A percentile compares a stretch with the other conserved stretches of the same genome.
These are phyloP conservation scores for Bombardia bombarda DNA, from an alignment of 495 filamentous ascomycete genomes.

Conservation along the genomic window DNA sequence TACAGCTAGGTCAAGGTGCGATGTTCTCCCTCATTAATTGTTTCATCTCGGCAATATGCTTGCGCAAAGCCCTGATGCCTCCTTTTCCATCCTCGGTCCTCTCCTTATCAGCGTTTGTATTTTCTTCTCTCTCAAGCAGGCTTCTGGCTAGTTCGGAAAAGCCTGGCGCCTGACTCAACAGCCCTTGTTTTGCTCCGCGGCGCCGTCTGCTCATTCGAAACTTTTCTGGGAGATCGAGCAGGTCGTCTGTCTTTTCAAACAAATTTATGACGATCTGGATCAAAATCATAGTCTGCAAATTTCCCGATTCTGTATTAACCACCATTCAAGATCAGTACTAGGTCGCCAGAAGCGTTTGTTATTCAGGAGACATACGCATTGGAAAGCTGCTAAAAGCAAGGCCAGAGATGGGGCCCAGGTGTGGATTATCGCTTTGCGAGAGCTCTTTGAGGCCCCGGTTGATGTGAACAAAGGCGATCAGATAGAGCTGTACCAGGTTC, in stretches of 20 bases:
- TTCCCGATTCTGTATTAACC: neutral
- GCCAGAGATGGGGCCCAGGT: neutral
- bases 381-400: neutral
- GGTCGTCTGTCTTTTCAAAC: neutral
- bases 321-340: neutral
- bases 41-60: too few relatives aligned
- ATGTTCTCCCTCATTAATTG: too few relatives aligned
- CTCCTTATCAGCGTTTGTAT: too few relatives aligned
- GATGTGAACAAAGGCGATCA: neutral
- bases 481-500: neutral
- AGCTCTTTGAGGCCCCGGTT: neutral
- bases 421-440: neutral
- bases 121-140: too few relatives aligned
- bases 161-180: too few relatives aligned
- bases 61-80: too few relatives aligned
- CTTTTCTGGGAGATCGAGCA: neutral
- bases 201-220: neutral
- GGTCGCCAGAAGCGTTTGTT: neutral
- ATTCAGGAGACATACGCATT: neutral
- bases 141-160: too few relatives aligned
- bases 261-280: neutral
- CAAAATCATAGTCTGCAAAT: neutral
- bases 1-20: too few relatives aligned
- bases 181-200: too few relatives aligned
- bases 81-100: too few relatives aligned